Percentiles rank a stretch among this genome's conserved stretches.
These are phyloP conservation scores for Botrytis pseudocinerea DNA, from an alignment of 2,329 filamentous ascomycete genomes.

Conservation along the genomic window DNA sequence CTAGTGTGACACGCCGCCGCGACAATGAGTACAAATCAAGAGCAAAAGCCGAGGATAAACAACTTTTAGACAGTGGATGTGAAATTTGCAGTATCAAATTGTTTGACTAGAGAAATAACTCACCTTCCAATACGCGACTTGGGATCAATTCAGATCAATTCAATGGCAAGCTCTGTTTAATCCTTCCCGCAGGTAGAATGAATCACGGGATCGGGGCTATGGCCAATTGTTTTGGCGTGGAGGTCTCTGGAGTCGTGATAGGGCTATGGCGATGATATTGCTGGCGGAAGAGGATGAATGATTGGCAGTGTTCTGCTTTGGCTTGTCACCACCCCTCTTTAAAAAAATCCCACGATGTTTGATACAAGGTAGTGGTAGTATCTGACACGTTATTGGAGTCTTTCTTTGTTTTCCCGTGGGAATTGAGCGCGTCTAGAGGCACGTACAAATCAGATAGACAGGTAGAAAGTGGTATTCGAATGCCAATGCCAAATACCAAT, in stretches of 20 bases:
- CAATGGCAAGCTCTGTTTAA: slow-evolving; percentile 26
- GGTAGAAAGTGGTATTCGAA: not conserved
- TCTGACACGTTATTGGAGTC: not conserved
- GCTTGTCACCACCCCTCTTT: not conserved
- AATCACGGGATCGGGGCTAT: slow-evolving; percentile 38
- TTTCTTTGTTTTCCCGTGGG: not conserved
- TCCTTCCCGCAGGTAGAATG: slow-evolving; percentile 38
- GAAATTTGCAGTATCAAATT: not conserved
- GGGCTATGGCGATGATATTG: slow-evolving; percentile 32
- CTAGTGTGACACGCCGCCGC: not conserved
- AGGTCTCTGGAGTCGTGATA: slow-evolving; percentile 38
- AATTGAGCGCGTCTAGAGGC: slow-evolving; percentile 3
- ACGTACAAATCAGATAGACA: too few species aligned
- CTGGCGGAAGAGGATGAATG: slow-evolving; percentile 25
- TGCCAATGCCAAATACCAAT: not conserved
- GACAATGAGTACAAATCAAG: not conserved
- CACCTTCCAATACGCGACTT: slow-evolving; percentile 37
- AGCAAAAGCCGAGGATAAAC: slow-evolving; percentile 1
- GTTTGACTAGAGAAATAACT: slow-evolving; percentile 17
- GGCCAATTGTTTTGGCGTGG: slow-evolving; percentile 38
- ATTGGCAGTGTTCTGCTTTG: slow-evolving; percentile 32
- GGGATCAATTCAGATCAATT: slow-evolving; percentile 23
- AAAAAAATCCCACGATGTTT: slow-evolving; percentile 7
- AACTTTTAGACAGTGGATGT: not conserved
- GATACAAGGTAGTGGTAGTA: slow-evolving; percentile 15